Evolutionary conservation across 140 eudicot genomes (phyloP), one percentile per base, ranked within the genome.

Genomic region (Oenanthe javanica): DNA sequence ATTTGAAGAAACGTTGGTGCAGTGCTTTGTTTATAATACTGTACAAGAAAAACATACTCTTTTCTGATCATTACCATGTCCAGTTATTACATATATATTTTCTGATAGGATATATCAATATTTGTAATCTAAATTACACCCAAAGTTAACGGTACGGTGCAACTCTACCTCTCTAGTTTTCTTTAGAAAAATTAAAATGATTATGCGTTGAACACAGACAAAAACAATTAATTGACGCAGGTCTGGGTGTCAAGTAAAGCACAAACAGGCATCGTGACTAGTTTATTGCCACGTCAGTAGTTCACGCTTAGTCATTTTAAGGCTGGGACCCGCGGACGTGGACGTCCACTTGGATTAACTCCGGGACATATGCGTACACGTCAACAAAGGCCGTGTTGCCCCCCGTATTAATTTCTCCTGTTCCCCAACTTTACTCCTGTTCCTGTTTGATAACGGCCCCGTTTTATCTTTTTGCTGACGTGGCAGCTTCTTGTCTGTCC

Each of bases 331-430:
- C 19, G 47, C 21, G 31, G 77, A 74, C 27, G 57, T n/a, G 40
- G 77, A 74, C 77, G 57, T 45, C 77, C 77, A 74, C 57, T 27
- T 74, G 77, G 77, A 43, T 70, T 16, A 15, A 70, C 75, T 18
- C n/a, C 51, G 12, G 16, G 76, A 71, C 76, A 36, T 15, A 31
- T 0, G 76, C 12, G 75, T 69, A 13, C 75, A 69, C 76, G 77
- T 46, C 77, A 74, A 21, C 40, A 27, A 45, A 73, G 54, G 36
- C 77, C 77, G 25, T 71, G 77, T 6, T 5, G 25, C 9, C 77
- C 77, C 47, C 12, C 77, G 16, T n/a, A 73, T 46, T 73, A 16
- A 45, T 11, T 72, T 18, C 52, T 72, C 31, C 1, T 72, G 77
- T 9, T 70, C 54, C 76, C 77, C 2, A 25, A 36, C 47, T 9